Evolutionary conservation across 192 early-diverging fungal genomes (phyloP), one percentile per base, ranked within the genome.

Genomic region (Dissophora ornata): DNA sequence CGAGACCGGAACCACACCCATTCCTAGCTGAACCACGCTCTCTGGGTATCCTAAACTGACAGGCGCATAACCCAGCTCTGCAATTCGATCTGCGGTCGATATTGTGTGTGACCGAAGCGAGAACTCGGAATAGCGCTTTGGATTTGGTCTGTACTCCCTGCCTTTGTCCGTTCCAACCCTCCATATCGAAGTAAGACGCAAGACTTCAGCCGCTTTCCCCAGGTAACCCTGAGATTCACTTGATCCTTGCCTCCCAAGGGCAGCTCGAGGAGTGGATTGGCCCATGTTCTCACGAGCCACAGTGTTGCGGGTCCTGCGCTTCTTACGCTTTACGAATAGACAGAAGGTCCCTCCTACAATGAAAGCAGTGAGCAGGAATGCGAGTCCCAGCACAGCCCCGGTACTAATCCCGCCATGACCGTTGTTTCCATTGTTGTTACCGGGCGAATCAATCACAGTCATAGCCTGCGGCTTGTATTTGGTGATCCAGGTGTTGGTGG

Each of bases 401-500:
- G 48, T 4, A 12, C 59, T 62, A 6, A 71, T 13, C n/a, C n/a
- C n/a, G 8, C 49, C 47, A 3, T 21, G 32, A 16, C 30, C 21
- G 2, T 67, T 48, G 25, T 36, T 38, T 3, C n/a, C 36, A 33
- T 34, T 22, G 12, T 50, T 41, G 24, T 50, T 61, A 40, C 21
- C 21, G 10, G 24, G 15, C 13, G 6, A 15, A 24, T 40, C 40
- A 12, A 38, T 30, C 11, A 21, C 4, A 13, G 40, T 32, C 34
- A 41, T 26, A 16, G 5, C 38, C 47, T 21, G 24, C 16, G 68
- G 68, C 2, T 19, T 29, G 33, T 45, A 71, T 19, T 61, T 38
- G 2, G 58, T 47, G 28, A 71, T 61, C 68, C 68, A 71, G 10
- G 68, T 71, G 45, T 71, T 71, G 38, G 68, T 62, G 8, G 24